Base-by-base conservation (phyloP, 768 basidiomycete genomes). In the Royoungia palumana region DNA sequence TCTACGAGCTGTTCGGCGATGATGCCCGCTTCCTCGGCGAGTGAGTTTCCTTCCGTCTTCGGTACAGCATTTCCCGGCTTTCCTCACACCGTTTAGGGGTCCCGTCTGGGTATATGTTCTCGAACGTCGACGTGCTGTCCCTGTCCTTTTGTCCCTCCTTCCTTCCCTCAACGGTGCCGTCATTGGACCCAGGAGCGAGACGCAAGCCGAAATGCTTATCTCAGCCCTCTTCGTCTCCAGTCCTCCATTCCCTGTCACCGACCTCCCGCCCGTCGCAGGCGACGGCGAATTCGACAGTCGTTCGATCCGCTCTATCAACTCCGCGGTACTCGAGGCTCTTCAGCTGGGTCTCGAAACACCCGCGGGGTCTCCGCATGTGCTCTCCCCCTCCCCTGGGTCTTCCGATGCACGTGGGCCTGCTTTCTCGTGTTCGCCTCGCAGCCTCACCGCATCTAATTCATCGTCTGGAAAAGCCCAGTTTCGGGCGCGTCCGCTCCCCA, bases 21-120 rank as follows among this genome's bases (percentile, higher is more conserved):
- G 88, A 91, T 54, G 80, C 85, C 8, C 73, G 75, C 27, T 85
- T 81, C 41, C 77, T 93, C 50, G 79, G 78, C 49, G 87, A 90
- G 90, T 91, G 65, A 75, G 86, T 80, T 37, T 32, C 47, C 35
- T 37, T 32, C 45, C 35, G 5, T 21, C 4, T 30, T 30, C 12
- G 45, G 46, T 35, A 6, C 30, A 43, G 9, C 40, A 32, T 6
- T 46, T 47, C 27, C 24, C 24, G 6, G 34, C 17, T 44, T 49
- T 50, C 41, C 60, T 56, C 40, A 57, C 25, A 21, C 28, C 28
- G 13, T 17, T 34, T 52, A 91, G 89, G 53, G 88, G 87, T 49
- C 85, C 89, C 17, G 87, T 90, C n/a, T 91, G 90, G 87, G 88
- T 93, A 19, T 93, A 91, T 66, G 85, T 93, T 34, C 83, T 93